Evolutionary conservation across 2,329 filamentous ascomycete species (phyloP).

Genomic region (Gaeumannomyces tritici): DNA sequence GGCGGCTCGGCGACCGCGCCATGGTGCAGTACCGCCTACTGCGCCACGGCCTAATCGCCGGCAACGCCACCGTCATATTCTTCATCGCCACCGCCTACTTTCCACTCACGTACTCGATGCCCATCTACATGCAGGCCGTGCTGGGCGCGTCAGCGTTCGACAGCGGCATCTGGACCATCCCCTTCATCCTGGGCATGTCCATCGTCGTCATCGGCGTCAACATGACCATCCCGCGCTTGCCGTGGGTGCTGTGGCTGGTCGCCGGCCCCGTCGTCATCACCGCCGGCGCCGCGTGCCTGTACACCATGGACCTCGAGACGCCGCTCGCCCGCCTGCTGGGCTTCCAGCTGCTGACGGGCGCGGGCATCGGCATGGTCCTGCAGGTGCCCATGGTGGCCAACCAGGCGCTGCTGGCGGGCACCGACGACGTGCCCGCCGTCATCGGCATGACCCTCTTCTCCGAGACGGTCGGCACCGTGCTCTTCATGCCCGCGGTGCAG

Average conservation of each 20-base stretch:
- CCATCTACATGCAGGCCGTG: conserved; percentile 1
- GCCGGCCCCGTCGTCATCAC: background rate
- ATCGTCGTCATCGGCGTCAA: background rate
- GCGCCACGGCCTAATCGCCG: background rate
- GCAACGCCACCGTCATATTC: background rate
- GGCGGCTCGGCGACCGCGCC: background rate
- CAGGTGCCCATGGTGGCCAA: background rate
- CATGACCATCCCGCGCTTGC: background rate
- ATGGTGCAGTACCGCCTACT: background rate
- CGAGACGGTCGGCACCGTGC: conserved; percentile 1
- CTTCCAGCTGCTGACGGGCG: background rate
- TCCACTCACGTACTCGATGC: background rate
- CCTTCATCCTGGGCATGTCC: background rate
- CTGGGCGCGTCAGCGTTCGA: background rate
- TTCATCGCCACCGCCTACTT: conserved; percentile 2
- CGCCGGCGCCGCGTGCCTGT: background rate
- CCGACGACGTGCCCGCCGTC: background rate
- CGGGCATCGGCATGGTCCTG: background rate
- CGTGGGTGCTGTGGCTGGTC: background rate
- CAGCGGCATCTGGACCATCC: background rate
- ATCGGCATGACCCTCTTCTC: conserved; percentile 2
- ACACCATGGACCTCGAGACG: background rate
- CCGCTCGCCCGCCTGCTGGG: background rate
- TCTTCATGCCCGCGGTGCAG: conserved; percentile 1
- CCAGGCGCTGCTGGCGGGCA: background rate